These are phyloP conservation scores for Lepidium campestre DNA, from an alignment of 441 rosid genomes.

Conservation along the genomic window DNA sequence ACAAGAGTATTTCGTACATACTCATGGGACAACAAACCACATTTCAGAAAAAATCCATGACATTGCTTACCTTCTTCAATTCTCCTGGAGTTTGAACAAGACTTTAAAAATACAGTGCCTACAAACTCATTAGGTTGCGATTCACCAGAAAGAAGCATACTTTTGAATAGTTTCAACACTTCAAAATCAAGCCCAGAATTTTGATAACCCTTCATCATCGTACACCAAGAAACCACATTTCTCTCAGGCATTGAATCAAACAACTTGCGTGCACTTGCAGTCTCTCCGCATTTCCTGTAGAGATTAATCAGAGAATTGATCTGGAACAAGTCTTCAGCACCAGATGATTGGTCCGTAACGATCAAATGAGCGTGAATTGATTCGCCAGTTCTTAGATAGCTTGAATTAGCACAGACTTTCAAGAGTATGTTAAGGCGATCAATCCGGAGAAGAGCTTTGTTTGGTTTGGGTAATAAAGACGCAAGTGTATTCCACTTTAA, in stretches of 20 bases:
- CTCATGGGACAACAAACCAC: slow-evolving; percentile 50
- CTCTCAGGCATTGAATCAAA: slow-evolving; percentile 61
- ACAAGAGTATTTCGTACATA: slow-evolving; percentile 58
- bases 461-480: slow-evolving; percentile 14
- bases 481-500: neutral
- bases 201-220: slow-evolving; percentile 68
- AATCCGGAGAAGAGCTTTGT: neutral
- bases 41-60: slow-evolving; percentile 55
- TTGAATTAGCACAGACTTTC: slow-evolving; percentile 49
- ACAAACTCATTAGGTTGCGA: slow-evolving; percentile 57
- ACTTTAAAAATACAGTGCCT: slow-evolving; percentile 43
- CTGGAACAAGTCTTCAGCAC: neutral
- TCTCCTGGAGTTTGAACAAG: slow-evolving; percentile 44
- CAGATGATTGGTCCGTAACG: slow-evolving; percentile 19
- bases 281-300: slow-evolving; percentile 49
- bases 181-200: slow-evolving; percentile 39
- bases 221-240: slow-evolving; percentile 58
- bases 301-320: slow-evolving; percentile 51
- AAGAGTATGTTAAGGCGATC: slow-evolving; percentile 35
- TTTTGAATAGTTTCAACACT: slow-evolving; percentile 53
- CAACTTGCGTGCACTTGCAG: slow-evolving; percentile 48
- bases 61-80: slow-evolving; percentile 54
- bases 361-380: slow-evolving; percentile 56
- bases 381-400: slow-evolving; percentile 38
- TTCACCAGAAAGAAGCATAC: slow-evolving; percentile 34